phyloP scores from a whole-genome alignment of 495 filamentous ascomycete species.

The Penicillium lagena region DNA sequence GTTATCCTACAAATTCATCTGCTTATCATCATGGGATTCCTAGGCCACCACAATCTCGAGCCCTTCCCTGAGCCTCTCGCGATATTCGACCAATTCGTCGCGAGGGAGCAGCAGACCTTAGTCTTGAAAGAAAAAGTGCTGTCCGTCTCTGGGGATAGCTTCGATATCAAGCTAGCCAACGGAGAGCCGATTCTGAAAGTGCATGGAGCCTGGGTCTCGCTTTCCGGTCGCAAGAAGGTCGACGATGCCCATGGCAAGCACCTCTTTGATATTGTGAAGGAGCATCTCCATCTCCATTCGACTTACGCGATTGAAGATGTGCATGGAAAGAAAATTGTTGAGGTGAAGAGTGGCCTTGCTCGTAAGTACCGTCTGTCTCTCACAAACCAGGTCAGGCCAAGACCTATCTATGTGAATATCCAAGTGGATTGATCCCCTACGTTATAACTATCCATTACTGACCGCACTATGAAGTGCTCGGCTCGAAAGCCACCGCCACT shows the following conservation, averaged over 20 bases:
- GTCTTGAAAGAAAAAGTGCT: slow-evolving; percentile 49
- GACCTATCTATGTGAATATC: no score
- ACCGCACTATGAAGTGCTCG: slow-evolving; percentile 13
- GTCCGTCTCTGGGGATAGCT: slow-evolving; percentile 50
- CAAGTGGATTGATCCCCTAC: background rate
- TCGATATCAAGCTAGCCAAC: slow-evolving; percentile 41
- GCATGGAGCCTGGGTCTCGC: slow-evolving; percentile 35
- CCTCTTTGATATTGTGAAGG: slow-evolving; percentile 47
- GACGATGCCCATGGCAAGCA: slow-evolving; percentile 37
- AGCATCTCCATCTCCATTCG: slow-evolving; percentile 41
- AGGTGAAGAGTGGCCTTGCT: slow-evolving; percentile 44
- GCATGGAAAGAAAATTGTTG: slow-evolving; percentile 33
- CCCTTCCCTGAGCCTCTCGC: slow-evolving; percentile 26
- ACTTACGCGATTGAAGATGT: slow-evolving; percentile 39
- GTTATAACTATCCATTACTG: slow-evolving; percentile 1
- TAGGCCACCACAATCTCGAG: slow-evolving; percentile 10
- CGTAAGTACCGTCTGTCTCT: slow-evolving; percentile 26
- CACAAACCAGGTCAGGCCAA: background rate
- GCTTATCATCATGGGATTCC: slow-evolving; percentile 10
- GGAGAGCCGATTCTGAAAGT: slow-evolving; percentile 46
- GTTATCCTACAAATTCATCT: background rate
- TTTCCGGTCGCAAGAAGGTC: slow-evolving; percentile 41
- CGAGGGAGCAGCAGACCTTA: slow-evolving; percentile 38
- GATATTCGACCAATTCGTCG: slow-evolving; percentile 43
- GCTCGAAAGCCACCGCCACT: slow-evolving; percentile 24